phyloP scores from a whole-genome alignment of 805 yeast species.

The Monosporozyma siamensis region DNA sequence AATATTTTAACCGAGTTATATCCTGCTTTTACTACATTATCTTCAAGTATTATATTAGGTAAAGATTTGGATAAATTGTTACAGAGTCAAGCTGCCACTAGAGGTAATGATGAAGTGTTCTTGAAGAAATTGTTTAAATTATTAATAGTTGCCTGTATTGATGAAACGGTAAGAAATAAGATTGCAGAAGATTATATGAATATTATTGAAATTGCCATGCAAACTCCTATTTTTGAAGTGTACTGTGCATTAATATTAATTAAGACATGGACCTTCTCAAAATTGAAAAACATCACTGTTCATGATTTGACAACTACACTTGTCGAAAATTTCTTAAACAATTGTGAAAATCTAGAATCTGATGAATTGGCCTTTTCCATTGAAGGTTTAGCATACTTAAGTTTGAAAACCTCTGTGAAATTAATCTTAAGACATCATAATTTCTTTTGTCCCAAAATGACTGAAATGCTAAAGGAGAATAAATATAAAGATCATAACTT shows the following conservation, averaged over 20 bases:
- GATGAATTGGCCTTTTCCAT: constrained; percentile 14
- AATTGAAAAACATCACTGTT: constrained; percentile 26
- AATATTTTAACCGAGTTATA: constrained; percentile 20
- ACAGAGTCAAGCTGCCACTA: constrained; percentile 12
- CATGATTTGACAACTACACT: constrained; percentile 30
- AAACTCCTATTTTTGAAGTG: constrained; percentile 21
- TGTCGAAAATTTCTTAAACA: constrained; percentile 7
- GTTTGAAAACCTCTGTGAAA: constrained; percentile 34
- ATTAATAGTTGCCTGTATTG: constrained; percentile 41
- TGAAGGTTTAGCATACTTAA: constrained; percentile 45
- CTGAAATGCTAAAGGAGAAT: constrained; percentile 16
- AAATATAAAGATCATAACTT: constrained; percentile 10
- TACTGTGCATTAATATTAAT: constrained; percentile 40
- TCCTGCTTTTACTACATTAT: constrained; percentile 22
- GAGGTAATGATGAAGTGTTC: constrained; percentile 13
- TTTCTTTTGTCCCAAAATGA: constrained; percentile 27
- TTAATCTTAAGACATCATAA: constrained; percentile 32
- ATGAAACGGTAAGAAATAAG: constrained; percentile 40
- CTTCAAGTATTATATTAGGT: constrained; percentile 25
- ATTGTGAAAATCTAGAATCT: background rate
- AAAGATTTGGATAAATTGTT: constrained; percentile 23
- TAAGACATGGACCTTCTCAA: constrained; percentile 48
- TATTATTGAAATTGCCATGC: constrained; percentile 33
- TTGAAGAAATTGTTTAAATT: constrained; percentile 27
- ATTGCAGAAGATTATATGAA: constrained; percentile 38